These are phyloP conservation scores for Salix koriyanagi DNA, from an alignment of 345 rosid species.

Conservation along the genomic window DNA sequence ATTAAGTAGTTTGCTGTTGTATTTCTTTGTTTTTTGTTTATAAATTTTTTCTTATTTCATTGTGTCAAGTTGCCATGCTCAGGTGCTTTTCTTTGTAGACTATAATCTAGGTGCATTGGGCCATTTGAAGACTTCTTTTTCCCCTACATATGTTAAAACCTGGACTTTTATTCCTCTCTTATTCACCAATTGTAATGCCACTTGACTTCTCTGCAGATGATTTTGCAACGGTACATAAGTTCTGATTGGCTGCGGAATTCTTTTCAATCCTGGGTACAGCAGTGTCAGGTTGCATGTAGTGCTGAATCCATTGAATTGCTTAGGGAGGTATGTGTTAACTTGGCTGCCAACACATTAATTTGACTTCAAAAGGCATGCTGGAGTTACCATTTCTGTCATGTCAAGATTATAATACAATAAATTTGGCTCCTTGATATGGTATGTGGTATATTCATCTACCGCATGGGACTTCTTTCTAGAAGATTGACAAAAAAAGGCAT, in stretches of 20 bases:
- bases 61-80: background rate
- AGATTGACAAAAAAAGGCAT: background rate
- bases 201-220: constrained; percentile 58
- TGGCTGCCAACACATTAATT: background rate
- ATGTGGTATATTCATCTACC: background rate
- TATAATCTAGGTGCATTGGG: background rate
- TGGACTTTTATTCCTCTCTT: background rate
- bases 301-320: constrained; percentile 85
- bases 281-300: constrained; percentile 57
- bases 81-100: background rate
- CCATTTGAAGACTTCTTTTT: background rate
- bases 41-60: background rate
- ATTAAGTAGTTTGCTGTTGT: background rate
- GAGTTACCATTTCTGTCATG: background rate
- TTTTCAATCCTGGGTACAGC: constrained; percentile 60
- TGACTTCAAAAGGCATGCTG: background rate
- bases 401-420: background rate
- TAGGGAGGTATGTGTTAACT: constrained; percentile 58
- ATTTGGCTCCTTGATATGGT: background rate
- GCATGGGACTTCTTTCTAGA: background rate
- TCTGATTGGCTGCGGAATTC: constrained; percentile 61
- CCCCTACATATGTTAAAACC: background rate
- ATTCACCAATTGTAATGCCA: background rate
- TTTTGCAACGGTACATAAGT: constrained; percentile 55
- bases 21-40: background rate